These are phyloP conservation scores for Bidens hawaiensis DNA, from an alignment of 140 eudicot genomes.

Conservation along the genomic window DNA sequence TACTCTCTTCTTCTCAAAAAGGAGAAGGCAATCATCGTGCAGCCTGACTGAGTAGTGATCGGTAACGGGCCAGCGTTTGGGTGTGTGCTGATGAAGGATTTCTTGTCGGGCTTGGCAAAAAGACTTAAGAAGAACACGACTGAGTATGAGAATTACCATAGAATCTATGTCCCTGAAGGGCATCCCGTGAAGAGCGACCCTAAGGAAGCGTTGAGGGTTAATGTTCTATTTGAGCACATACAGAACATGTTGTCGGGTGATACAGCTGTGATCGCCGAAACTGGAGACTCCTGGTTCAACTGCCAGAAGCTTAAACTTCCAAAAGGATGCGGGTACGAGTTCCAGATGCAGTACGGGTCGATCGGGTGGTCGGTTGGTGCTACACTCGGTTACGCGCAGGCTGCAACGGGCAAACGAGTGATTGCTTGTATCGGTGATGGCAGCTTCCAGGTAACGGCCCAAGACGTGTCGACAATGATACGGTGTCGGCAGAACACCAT, in stretches of 20 bases:
- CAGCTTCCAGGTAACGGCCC: conserved; percentile 68
- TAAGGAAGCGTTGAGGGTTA: conserved; percentile 61
- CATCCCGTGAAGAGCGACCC: conserved; percentile 44
- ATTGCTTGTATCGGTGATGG: conserved; percentile 54
- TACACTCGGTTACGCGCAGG: conserved; percentile 54
- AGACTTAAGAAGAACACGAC: conserved; percentile 49
- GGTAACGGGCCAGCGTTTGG: conserved; percentile 73
- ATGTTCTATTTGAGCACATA: conserved; percentile 62
- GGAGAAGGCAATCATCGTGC: conserved; percentile 63
- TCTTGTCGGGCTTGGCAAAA: conserved; percentile 49
- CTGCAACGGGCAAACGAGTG: conserved; percentile 35
- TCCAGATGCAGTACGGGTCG: conserved; percentile 56
- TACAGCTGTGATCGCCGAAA: conserved; percentile 75
- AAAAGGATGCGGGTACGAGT: conserved; percentile 61
- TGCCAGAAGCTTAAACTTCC: conserved; percentile 67
- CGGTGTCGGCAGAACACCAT: conserved; percentile 52
- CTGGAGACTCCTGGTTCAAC: conserved; percentile 75
- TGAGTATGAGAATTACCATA: conserved; percentile 61
- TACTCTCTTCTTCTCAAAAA: conserved; percentile 68
- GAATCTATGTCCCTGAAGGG: conserved; percentile 66
- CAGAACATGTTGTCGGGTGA: conserved; percentile 65
- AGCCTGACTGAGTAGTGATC: conserved; percentile 55
- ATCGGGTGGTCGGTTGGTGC: conserved; percentile 65
- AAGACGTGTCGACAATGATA: conserved; percentile 66
- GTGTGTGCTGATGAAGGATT: conserved; percentile 66